Conservation (phyloP, 1,284 basidiomycete species). For the Chalciporus sp. region DNA sequence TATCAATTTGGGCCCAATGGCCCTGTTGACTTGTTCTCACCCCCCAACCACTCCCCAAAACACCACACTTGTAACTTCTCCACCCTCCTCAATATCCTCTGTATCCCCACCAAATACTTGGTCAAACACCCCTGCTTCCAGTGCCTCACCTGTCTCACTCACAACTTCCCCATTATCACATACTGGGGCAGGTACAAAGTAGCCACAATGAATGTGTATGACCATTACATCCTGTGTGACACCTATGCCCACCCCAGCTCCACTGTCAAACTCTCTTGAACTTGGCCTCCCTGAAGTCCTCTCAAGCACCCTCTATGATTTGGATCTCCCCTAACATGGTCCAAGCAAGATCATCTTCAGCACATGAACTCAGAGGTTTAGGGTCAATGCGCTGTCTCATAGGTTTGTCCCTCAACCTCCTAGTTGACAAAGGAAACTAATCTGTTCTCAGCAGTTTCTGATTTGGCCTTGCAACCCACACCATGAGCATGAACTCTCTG, state of each 20-base stretch:
- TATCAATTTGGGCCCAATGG: no score
- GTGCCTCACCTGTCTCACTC: slow-evolving; percentile 55
- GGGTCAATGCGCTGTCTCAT: no score
- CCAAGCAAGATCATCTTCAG: slow-evolving; percentile 67
- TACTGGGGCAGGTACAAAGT: slow-evolving; percentile 69
- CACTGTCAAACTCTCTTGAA: slow-evolving; percentile 63
- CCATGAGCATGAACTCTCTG: no score
- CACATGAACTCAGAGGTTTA: no score
- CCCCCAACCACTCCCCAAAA: slow-evolving; percentile 41
- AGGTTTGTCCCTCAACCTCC: no score
- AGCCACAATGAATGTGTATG: slow-evolving; percentile 45
- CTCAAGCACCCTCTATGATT: slow-evolving; percentile 70
- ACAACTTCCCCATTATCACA: slow-evolving; percentile 64
- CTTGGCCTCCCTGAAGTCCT: slow-evolving; percentile 57
- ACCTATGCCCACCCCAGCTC: slow-evolving; percentile 57
- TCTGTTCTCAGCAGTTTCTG: no score
- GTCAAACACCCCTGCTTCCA: slow-evolving; percentile 59
- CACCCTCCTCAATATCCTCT: slow-evolving; percentile 58
- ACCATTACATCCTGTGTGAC: slow-evolving; percentile 51
- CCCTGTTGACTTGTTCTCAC: no score
- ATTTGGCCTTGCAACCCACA: no score
- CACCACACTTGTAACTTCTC: slow-evolving; percentile 56
- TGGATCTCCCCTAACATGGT: slow-evolving; percentile 69
- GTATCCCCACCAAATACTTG: slow-evolving; percentile 70
- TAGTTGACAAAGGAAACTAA: no score